Evolutionary conservation across 768 basidiomycete species (phyloP).

Genomic region (Mycena amicta): DNA sequence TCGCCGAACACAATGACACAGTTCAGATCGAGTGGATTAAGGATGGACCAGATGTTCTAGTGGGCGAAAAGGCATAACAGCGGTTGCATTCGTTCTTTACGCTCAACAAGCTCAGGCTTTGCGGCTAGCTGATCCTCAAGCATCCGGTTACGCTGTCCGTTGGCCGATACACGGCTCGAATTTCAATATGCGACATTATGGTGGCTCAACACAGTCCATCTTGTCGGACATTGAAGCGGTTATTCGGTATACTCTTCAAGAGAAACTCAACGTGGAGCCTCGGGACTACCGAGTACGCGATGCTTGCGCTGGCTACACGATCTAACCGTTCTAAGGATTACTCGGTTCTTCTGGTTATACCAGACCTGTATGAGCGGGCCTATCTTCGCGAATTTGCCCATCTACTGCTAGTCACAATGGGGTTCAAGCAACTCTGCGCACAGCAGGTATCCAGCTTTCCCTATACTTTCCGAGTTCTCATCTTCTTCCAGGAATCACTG

Average conservation of each 20-base stretch:
- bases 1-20: conserved; percentile 82
- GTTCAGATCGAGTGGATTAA: conserved; percentile 86
- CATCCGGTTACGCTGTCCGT: conserved; percentile 69
- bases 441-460: conserved; percentile 67
- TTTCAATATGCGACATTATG: conserved; percentile 83
- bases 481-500: conserved; percentile 71
- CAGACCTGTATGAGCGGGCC: conserved; percentile 85
- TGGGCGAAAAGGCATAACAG: conserved; percentile 68
- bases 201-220: conserved; percentile 59
- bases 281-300: conserved; percentile 61
- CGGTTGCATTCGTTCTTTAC: conserved; percentile 1
- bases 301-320: not conserved
- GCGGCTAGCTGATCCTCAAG: conserved; percentile 66
- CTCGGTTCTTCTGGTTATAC: conserved; percentile 86
- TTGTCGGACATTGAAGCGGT: conserved; percentile 81
- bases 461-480: not conserved
- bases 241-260: conserved; percentile 59
- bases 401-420: conserved; percentile 74
- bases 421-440: conserved; percentile 90
- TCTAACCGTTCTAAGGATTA: conserved; percentile 58
- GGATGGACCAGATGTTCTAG: conserved; percentile 52
- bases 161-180: conserved; percentile 83
- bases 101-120: conserved; percentile 52
- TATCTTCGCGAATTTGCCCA: conserved; percentile 82
- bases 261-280: conserved; percentile 56